Base-by-base conservation (phyloP, 2,329 filamentous ascomycete genomes). In the Monosporascus sp. region DNA sequence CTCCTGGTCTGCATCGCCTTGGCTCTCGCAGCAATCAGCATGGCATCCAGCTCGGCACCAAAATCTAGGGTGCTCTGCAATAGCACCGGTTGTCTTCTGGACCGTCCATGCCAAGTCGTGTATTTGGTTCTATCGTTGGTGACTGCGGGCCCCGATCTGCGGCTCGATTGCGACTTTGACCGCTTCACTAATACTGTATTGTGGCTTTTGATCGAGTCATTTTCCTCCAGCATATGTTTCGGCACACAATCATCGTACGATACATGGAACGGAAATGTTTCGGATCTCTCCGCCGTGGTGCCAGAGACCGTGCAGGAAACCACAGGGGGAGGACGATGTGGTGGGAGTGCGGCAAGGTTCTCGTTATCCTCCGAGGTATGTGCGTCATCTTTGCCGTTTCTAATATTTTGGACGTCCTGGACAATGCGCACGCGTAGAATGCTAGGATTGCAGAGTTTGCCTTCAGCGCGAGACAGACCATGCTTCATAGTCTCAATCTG, bases 401-500 rank as follows among this genome's bases (percentile, higher is more conserved):
- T 60, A 8, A 65, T 55, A 48, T 59, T 63, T 38, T 64, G 65
- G 19, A 67, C 57, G 37, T 64, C 60, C 16, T 66, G 60, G 8
- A 61, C 62, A 49, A 67, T 51, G 27, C 64, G 61, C 17, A 48
- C 49, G 38, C 60, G 59, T 45, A 67, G 37, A 24, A 41, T 55
- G 49, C 50, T 55, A 6, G 49, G 47, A 37, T 56, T 51, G 4
- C 49, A 40, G 19, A 46, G 26, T 37, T 47, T 54, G 20, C 52
- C 22, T 60, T 67, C 55, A 62, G 62, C 17, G 59, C 69, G 22
- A 62, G 69, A 57, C 66, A 72, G 60, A 47, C 70, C 37, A 37
- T 60, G 65, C 54, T 68, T 70, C 55, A 70, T 63, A 2, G 53
- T 60, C 4, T 58, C 64, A n/a, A 71, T 69, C 43, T 67, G 63